Evolutionary conservation across 768 basidiomycete species (phyloP).

Genomic region (Suillus fuscotomentosus): DNA sequence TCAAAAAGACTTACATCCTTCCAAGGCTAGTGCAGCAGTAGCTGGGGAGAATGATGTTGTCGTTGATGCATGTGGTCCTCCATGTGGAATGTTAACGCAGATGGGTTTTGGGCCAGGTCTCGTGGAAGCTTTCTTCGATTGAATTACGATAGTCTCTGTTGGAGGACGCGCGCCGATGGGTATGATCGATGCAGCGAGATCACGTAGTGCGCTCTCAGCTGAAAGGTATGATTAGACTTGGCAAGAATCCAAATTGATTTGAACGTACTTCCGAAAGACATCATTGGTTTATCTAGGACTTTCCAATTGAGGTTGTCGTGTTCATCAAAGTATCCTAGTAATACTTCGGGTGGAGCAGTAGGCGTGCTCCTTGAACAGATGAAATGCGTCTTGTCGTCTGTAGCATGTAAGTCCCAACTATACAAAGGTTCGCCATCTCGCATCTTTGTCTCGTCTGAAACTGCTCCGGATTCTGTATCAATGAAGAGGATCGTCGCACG

Average conservation of each 20-base stretch:
- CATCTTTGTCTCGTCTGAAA: slow-evolving; percentile 31
- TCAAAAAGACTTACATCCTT: slow-evolving; percentile 52
- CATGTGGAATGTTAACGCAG: slow-evolving; percentile 57
- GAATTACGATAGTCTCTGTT: slow-evolving; percentile 53
- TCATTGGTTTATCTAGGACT: slow-evolving; percentile 41
- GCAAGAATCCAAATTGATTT: background rate
- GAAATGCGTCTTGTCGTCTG: slow-evolving; percentile 41
- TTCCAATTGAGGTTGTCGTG: slow-evolving; percentile 30
- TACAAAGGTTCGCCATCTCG: slow-evolving; percentile 24
- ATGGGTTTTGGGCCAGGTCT: slow-evolving; percentile 30
- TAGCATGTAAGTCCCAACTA: slow-evolving; percentile 56
- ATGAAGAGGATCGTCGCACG: slow-evolving; percentile 50
- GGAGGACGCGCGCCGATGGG: slow-evolving; percentile 48
- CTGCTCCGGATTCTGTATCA: slow-evolving; percentile 36
- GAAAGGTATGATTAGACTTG: background rate
- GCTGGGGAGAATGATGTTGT: slow-evolving; percentile 48
- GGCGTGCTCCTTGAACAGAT: slow-evolving; percentile 52
- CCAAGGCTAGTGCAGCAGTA: slow-evolving; percentile 46
- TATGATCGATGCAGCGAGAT: slow-evolving; percentile 43
- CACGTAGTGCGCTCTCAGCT: slow-evolving; percentile 45
- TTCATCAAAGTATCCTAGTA: slow-evolving; percentile 41
- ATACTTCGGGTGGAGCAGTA: slow-evolving; percentile 44
- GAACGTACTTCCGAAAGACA: slow-evolving; percentile 42
- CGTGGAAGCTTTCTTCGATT: slow-evolving; percentile 20
- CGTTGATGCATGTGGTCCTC: slow-evolving; percentile 56